phyloP scores from a whole-genome alignment of 2,329 filamentous ascomycete species.

The Claviceps sp. region DNA sequence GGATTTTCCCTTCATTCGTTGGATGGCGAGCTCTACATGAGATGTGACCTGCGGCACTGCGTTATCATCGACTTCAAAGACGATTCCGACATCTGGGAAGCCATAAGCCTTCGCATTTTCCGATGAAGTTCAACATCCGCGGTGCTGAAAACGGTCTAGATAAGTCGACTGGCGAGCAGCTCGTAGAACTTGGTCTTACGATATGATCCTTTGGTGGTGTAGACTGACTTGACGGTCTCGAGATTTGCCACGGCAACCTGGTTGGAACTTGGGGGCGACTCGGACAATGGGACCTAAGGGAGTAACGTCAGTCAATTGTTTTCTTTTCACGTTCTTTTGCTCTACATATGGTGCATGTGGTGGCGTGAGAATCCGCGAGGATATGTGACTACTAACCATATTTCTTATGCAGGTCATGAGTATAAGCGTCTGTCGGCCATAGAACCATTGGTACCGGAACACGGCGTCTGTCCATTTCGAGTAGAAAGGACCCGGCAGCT shows the following conservation, averaged over 20 bases:
- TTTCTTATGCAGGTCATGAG: no score
- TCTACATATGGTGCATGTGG: no score
- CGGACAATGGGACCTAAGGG: slow-evolving; percentile 14
- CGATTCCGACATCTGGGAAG: slow-evolving; percentile 24
- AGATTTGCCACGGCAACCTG: slow-evolving; percentile 13
- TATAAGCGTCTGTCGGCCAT: no score
- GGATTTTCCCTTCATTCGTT: slow-evolving; percentile 30
- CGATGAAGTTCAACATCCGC: slow-evolving; percentile 25
- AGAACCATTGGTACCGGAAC: no score
- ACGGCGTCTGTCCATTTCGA: no score
- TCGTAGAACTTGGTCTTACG: slow-evolving; percentile 14
- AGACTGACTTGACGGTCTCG: slow-evolving; percentile 17
- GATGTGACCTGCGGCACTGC: slow-evolving; percentile 20
- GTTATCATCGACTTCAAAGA: slow-evolving; percentile 19
- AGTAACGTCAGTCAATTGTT: no score
- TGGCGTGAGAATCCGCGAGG: no score
- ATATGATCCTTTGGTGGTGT: slow-evolving; percentile 15
- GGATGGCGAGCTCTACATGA: slow-evolving; percentile 26
- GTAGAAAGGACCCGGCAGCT: no score
- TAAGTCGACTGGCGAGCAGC: slow-evolving; percentile 8
- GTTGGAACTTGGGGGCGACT: slow-evolving; percentile 12
- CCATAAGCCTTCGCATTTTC: slow-evolving; percentile 27
- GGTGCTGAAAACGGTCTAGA: slow-evolving; percentile 24
- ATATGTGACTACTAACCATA: no score
- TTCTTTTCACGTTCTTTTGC: neutral